Evolutionary conservation across 139 green algal genomes (phyloP).

Genomic region (Coelastrella sp.): DNA sequence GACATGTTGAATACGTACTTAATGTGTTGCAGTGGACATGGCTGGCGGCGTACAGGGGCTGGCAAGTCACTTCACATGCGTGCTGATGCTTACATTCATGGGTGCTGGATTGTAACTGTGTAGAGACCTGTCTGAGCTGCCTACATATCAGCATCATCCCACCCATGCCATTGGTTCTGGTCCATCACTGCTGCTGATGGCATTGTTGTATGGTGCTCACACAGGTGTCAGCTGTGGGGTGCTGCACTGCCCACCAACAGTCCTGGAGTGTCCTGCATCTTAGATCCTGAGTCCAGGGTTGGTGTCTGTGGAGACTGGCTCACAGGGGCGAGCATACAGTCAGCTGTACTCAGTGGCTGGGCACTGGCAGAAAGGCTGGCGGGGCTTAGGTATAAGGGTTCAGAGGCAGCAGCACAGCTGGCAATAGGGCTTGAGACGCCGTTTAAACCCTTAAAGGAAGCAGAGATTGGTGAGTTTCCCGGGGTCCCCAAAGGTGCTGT

Average conservation of each 20-base stretch:
- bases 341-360: conserved; percentile 73
- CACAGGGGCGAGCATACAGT: conserved; percentile 64
- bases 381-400: not conserved
- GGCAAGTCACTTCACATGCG: not conserved
- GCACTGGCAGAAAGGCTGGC: conserved; percentile 67
- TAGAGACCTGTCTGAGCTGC: too few relatives aligned
- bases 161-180: too few relatives aligned
- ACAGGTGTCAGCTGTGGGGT: conserved; percentile 73
- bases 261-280: conserved; percentile 68
- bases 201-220: not conserved
- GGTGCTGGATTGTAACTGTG: too few relatives aligned
- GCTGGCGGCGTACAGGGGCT: not conserved
- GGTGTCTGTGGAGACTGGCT: conserved; percentile 86
- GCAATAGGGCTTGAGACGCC: conserved; percentile 42
- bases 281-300: conserved; percentile 67
- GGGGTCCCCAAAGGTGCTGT: not conserved
- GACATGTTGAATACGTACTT: not conserved
- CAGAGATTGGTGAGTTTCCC: conserved; percentile 63
- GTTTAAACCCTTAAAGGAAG: conserved; percentile 40
- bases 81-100: not conserved
- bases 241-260: conserved; percentile 82
- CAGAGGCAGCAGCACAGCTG: conserved; percentile 16
- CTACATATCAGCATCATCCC: too few relatives aligned
- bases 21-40: not conserved
- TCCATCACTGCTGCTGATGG: not conserved